Evolutionary conservation across 2,329 filamentous ascomycete species (phyloP).

Genomic region (Nigrospora sphaerica): DNA sequence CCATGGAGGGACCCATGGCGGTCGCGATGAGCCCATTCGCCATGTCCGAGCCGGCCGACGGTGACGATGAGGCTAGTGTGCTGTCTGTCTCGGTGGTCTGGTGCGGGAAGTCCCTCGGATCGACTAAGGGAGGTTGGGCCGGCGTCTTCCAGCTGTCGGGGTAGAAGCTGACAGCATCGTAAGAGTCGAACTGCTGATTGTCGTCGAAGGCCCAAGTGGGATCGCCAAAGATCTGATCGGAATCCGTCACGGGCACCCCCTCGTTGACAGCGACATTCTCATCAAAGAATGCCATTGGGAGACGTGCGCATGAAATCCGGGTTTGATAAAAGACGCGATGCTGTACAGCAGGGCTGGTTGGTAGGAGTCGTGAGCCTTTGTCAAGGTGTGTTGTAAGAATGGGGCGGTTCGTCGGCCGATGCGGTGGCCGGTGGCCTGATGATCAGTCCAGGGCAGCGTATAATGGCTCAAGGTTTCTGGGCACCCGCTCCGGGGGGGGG

Average conservation of each 20-base stretch:
- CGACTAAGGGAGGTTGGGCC: constrained; percentile 18
- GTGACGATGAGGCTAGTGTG: not conserved
- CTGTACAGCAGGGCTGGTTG: constrained; percentile 1
- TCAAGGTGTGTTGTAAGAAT: constrained; percentile 1
- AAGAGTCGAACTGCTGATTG: constrained; percentile 39
- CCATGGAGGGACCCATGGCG: not conserved
- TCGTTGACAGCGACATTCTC: constrained; percentile 21
- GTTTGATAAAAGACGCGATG: not conserved
- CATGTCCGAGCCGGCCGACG: constrained; percentile 1
- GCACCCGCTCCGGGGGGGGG: no score
- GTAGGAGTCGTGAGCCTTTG: not conserved
- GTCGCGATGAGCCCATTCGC: constrained; percentile 1
- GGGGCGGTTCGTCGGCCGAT: constrained; percentile 6
- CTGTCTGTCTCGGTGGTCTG: not conserved
- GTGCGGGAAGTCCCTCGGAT: constrained; percentile 13
- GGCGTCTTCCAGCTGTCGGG: constrained; percentile 21
- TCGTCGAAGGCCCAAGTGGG: constrained; percentile 42
- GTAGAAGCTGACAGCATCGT: constrained; percentile 27
- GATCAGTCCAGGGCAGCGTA: constrained; percentile 4
- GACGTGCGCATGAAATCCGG: constrained; percentile 4
- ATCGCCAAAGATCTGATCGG: constrained; percentile 26
- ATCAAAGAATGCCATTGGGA: constrained; percentile 18
- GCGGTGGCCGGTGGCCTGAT: constrained; percentile 6
- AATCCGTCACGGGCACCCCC: constrained; percentile 6
- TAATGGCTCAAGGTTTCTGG: no score